Evolutionary conservation across 2,329 filamentous ascomycete genomes (phyloP).

Genomic region (Colletotrichum sp.): DNA sequence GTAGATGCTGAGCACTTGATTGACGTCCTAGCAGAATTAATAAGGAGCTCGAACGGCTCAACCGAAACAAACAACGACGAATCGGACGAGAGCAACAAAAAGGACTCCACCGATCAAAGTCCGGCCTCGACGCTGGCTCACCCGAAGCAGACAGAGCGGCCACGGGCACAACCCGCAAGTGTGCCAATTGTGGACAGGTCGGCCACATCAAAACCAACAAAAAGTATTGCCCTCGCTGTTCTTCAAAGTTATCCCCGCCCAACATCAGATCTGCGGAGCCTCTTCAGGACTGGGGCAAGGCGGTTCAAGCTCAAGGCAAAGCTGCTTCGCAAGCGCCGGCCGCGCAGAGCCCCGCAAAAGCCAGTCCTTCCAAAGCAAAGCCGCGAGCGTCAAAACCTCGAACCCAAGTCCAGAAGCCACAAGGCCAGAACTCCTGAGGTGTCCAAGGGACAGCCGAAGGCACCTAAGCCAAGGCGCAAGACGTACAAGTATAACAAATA

Average conservation of each 20-base stretch:
- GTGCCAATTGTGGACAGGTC: conserved; percentile 95
- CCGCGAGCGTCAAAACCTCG: conserved; percentile 24
- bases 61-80: conserved; percentile 90
- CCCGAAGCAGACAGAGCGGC: conserved; percentile 58
- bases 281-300: conserved; percentile 19
- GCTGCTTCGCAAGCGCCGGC: conserved; percentile 5
- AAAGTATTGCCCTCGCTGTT: conserved; percentile 68
- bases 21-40: conserved; percentile 57
- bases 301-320: conserved; percentile 12
- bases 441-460: conserved; percentile 12
- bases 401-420: conserved; percentile 18
- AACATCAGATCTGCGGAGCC: not conserved
- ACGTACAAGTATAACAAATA: conserved; percentile 23
- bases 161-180: conserved; percentile 83
- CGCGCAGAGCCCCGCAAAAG: conserved; percentile 15
- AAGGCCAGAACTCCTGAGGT: not conserved
- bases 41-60: conserved; percentile 80
- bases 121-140: conserved; percentile 48
- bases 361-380: conserved; percentile 11
- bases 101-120: conserved; percentile 53
- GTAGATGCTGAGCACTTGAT: conserved; percentile 19
- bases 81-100: conserved; percentile 92
- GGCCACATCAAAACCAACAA: conserved; percentile 99
- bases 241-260: conserved; percentile 27
- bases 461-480: not conserved